These are phyloP conservation scores for Clarireedia sp. DNA, from an alignment of 2,329 filamentous ascomycete species.

Conservation along the genomic window DNA sequence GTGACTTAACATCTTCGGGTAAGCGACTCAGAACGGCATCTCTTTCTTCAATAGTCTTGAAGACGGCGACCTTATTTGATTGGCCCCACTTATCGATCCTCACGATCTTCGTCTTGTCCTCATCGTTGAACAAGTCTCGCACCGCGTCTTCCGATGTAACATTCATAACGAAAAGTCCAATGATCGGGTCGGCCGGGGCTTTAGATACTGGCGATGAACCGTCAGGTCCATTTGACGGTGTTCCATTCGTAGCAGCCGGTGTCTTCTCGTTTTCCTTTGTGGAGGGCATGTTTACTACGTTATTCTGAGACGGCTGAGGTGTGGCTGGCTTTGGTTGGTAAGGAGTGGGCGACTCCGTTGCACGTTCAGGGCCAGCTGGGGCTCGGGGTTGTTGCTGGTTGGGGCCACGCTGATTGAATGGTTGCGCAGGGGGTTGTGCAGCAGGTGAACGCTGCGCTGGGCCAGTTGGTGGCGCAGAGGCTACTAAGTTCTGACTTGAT, in stretches of 20 bases:
- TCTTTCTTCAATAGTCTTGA: conserved; percentile 71
- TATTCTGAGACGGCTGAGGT: conserved; percentile 34
- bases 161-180: conserved; percentile 85
- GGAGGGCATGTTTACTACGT: conserved; percentile 27
- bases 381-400: conserved; percentile 26
- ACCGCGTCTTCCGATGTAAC: conserved; percentile 77
- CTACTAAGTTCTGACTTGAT: conserved; percentile 28
- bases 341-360: conserved; percentile 27
- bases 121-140: conserved; percentile 71
- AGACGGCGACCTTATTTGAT: conserved; percentile 79
- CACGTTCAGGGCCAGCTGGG: conserved; percentile 23
- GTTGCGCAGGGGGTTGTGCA: conserved; percentile 20
- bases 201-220: conserved; percentile 53
- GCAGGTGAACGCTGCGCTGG: conserved; percentile 25
- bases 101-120: conserved; percentile 73
- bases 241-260: conserved; percentile 41
- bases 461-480: conserved; percentile 26
- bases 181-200: conserved; percentile 56
- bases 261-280: conserved; percentile 52
- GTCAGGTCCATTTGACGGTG: conserved; percentile 39
- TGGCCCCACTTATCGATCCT: conserved; percentile 72
- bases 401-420: conserved; percentile 23
- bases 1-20: conserved; percentile 68
- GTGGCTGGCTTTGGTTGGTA: conserved; percentile 38
- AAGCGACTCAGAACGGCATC: conserved; percentile 69